These are phyloP conservation scores for Aspergillus fijiensis DNA, from an alignment of 2,329 filamentous ascomycete genomes.

Conservation along the genomic window DNA sequence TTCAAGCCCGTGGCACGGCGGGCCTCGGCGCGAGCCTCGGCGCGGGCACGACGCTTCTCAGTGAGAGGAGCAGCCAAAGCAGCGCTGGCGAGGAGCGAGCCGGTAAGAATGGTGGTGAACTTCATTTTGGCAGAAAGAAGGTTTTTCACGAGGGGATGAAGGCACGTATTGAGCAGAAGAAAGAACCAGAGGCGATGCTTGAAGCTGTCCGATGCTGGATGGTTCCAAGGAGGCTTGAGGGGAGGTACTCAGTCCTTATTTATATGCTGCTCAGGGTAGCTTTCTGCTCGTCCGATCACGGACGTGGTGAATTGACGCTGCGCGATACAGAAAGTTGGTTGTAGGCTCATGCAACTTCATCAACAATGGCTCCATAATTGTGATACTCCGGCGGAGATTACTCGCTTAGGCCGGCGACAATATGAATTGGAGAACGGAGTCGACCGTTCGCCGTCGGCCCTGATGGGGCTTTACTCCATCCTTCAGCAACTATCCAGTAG, in stretches of 20 bases:
- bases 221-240: neutral
- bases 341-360: conserved; percentile 1
- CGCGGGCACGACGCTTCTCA: conserved; percentile 38
- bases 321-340: neutral
- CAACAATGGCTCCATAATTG: conserved; percentile 1
- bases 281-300: neutral
- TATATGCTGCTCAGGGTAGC: neutral
- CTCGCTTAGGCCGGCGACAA: neutral
- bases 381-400: conserved; percentile 4
- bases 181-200: conserved; percentile 2
- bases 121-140: conserved; percentile 46
- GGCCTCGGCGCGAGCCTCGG: conserved; percentile 19
- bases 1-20: conserved; percentile 24
- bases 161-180: neutral
- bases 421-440: conserved; percentile 1
- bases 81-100: conserved; percentile 43
- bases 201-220: conserved; percentile 9
- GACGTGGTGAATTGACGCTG: neutral
- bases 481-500: neutral
- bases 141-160: neutral
- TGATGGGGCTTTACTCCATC: neutral
- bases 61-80: conserved; percentile 50
- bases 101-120: conserved; percentile 41
- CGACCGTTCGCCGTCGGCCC: conserved; percentile 5
- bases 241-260: neutral